A percentile compares a stretch with the other conserved stretches of the same genome.
Conservation (phyloP, 148 eudicot species). For the Rhododendron ferrugineum region DNA sequence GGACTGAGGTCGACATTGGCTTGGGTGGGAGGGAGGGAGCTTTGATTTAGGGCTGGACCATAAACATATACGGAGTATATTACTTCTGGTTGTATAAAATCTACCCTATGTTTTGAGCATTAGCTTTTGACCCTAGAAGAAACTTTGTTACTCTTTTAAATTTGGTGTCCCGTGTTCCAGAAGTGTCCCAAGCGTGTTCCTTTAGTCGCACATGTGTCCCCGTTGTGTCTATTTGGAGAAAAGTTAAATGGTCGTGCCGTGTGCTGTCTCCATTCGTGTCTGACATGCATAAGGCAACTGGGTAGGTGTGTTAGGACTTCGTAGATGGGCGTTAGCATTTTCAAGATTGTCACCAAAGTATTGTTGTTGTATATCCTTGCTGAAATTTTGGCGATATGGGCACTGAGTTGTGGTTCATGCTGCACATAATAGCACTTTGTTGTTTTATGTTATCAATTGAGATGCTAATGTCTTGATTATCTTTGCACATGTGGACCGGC, state of each 20-base stretch:
- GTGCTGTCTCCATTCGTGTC: background rate
- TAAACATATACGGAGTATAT: background rate
- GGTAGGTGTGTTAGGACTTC: background rate
- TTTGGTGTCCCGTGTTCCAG: background rate
- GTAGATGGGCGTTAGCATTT: background rate
- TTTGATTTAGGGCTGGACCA: background rate
- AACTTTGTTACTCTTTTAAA: background rate
- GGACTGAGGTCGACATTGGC: background rate
- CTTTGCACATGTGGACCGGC: background rate
- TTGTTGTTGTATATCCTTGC: background rate
- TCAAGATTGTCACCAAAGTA: background rate
- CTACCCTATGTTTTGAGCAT: background rate
- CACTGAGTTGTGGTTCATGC: background rate
- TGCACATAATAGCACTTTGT: background rate
- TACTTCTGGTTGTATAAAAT: background rate
- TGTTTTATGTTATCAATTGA: background rate
- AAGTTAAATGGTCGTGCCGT: background rate
- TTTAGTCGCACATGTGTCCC: background rate
- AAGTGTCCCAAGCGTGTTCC: background rate
- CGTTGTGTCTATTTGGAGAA: background rate
- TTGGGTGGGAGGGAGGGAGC: background rate
- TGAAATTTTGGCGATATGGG: background rate
- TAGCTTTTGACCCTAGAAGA: background rate
- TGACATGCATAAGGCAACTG: background rate
- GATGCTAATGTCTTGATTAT: background rate